Percentiles rank a stretch among this genome's conserved stretches.
phyloP scores from a whole-genome alignment of 352 stramenopile species.

The Pythium myriotylum region DNA sequence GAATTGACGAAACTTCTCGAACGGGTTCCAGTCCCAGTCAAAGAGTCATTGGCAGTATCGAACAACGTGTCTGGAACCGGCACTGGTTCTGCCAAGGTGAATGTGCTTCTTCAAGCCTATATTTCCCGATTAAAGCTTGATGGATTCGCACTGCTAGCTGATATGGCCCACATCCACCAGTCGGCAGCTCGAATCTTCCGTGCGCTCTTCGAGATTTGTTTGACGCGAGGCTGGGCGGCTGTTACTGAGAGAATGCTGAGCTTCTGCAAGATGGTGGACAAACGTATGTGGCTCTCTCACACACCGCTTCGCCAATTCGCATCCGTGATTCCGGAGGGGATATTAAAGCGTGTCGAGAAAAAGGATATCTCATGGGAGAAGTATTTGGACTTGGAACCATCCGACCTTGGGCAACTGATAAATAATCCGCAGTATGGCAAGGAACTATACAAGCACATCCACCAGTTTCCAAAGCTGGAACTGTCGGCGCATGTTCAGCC shows the following conservation, averaged over 20 bases:
- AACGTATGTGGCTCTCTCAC: constrained; percentile 98
- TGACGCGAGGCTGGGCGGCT: constrained; percentile 94
- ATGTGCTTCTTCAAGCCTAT: constrained; percentile 99
- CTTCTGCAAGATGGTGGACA: constrained; percentile 99
- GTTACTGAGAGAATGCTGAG: constrained; percentile 95
- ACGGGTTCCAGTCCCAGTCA: constrained; percentile 98
- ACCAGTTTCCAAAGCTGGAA: constrained; percentile 98
- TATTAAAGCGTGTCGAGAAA: constrained; percentile 97
- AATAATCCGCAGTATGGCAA: constrained; percentile 98
- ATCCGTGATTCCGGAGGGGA: constrained; percentile 91
- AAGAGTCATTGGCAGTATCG: constrained; percentile 88
- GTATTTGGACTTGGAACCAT: constrained; percentile 96
- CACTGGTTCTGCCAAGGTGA: constrained; percentile 95
- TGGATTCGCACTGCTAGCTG: constrained; percentile 97
- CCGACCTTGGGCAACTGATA: constrained; percentile 97
- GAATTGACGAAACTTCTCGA: constrained; percentile 98
- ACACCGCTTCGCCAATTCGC: constrained; percentile 97
- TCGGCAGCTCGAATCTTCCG: constrained; percentile 98
- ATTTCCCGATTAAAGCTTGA: constrained; percentile 98
- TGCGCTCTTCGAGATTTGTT: constrained; percentile 98
- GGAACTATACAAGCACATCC: constrained; percentile 97
- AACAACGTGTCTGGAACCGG: constrained; percentile 42
- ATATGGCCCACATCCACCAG: constrained; percentile 99
- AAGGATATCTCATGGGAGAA: constrained; percentile 99
- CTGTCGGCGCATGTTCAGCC: constrained; percentile 97